Conservation (phyloP, 2,329 filamentous ascomycete genomes). For the Incumbomyces lentus region DNA sequence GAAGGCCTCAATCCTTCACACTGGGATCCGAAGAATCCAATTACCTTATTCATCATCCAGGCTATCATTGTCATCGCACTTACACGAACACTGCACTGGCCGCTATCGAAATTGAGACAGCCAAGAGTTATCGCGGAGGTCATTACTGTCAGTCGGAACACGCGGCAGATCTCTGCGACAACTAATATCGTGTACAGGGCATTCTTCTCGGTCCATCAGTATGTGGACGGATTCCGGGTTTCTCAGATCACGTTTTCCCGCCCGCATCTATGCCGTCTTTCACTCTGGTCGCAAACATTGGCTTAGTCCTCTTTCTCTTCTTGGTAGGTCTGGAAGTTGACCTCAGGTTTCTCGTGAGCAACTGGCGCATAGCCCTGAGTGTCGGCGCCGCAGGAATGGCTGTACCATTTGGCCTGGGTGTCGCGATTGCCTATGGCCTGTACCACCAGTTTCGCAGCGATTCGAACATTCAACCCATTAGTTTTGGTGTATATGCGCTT, state of each 20-base stretch:
- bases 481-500: conserved; percentile 54
- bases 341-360: conserved; percentile 62
- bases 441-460: conserved; percentile 62
- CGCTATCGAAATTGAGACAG: conserved; percentile 65
- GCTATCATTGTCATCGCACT: conserved; percentile 64
- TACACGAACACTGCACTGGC: conserved; percentile 64
- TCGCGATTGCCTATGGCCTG: conserved; percentile 68
- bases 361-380: conserved; percentile 69
- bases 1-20: conserved; percentile 59
- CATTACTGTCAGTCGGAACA: conserved; percentile 46
- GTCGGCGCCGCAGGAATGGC: conserved; percentile 73
- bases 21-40: conserved; percentile 61
- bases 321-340: conserved; percentile 82
- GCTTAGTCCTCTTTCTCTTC: conserved; percentile 76
- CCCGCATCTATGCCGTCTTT: conserved; percentile 62
- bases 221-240: conserved; percentile 75
- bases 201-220: conserved; percentile 79
- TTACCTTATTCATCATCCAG: conserved; percentile 67
- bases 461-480: conserved; percentile 44
- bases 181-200: conserved; percentile 24
- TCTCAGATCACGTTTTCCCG: conserved; percentile 68
- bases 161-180: background rate
- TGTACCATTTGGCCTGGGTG: conserved; percentile 72
- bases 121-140: conserved; percentile 78
- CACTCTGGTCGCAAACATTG: conserved; percentile 69